Evolutionary conservation across 441 rosid species (phyloP), one percentile per base, ranked within the genome.

Genomic region (Euphorbia schlechtendalii): DNA sequence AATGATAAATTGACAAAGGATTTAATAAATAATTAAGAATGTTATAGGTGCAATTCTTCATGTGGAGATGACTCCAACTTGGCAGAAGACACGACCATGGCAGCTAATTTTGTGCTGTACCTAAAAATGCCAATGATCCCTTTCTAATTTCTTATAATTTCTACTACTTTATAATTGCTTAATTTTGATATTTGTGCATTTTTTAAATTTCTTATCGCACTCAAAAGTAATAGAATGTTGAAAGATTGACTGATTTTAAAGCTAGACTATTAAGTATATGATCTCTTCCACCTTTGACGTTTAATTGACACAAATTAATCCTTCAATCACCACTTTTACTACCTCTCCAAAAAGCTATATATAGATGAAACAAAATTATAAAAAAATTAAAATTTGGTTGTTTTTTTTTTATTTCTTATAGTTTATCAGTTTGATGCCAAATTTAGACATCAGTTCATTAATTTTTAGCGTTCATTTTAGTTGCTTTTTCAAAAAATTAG

Each of bases 61-160:
- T 46, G 70, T 58, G 53, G 53, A 11, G 56, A 15, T 56, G 61
- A 57, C 56, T 24, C 36, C 10, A 21, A 7, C 18, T 66, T 30
- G 69, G 54, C 22, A 53, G 36, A 56, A 11, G 49, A 41, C 53
- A 56, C 30, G 7, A 28, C 25, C 24, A 48, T 49, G 56, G 63
- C 70, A 67, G 51, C 64, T 59, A 67, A 58, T 52, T 43, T 24
- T 34, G 49, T 43, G 70, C 45, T 48, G 70, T 36, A 57, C 32
- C 9, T 56, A 15, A 8, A 20, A 12, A 14, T 24, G n/a, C 2
- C 56, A 56, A 53, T 27, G 4, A 41, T 41, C 5, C 10, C 36
- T 20, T 34, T 5, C 30, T 32, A 30, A 56, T 25, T 32, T 55
- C 5, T 9, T 36, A 36, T 7, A 21, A 53, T 22, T 24, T 9